A percentile compares a stretch with the other conserved stretches of the same genome.
These are phyloP conservation scores for Phycomyces nitens DNA, from an alignment of 192 early-diverging fungal genomes.

Conservation along the genomic window DNA sequence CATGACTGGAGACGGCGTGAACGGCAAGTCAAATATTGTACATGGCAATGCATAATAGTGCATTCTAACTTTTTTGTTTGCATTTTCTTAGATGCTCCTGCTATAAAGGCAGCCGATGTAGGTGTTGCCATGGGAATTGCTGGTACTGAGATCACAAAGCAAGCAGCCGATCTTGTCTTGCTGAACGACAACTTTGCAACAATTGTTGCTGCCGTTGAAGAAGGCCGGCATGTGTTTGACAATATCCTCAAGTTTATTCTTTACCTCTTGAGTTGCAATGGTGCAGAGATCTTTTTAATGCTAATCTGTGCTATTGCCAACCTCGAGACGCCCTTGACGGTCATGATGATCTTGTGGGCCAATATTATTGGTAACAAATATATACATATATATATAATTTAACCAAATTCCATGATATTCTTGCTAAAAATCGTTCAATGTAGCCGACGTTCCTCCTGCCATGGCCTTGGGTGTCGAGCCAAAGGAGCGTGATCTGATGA, in stretches of 20 bases:
- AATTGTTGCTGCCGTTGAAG: constrained; percentile 89
- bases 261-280: constrained; percentile 91
- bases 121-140: constrained; percentile 97
- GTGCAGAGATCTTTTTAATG: constrained; percentile 91
- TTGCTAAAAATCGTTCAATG: too few species aligned
- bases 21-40: constrained; percentile 40
- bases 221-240: constrained; percentile 94
- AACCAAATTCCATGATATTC: too few species aligned
- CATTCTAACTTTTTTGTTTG: not conserved
- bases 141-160: constrained; percentile 97
- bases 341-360: constrained; percentile 93
- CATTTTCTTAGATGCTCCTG: constrained; percentile 73
- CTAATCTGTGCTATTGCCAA: constrained; percentile 72
- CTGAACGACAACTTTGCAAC: constrained; percentile 95
- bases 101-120: constrained; percentile 93
- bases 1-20: constrained; percentile 97
- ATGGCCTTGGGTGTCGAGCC: constrained; percentile 92
- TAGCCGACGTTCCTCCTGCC: constrained; percentile 93
- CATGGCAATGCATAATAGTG: not conserved
- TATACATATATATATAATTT: not conserved
- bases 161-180: constrained; percentile 95
- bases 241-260: constrained; percentile 98
- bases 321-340: constrained; percentile 83
- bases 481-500: constrained; percentile 82
- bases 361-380: constrained; percentile 75